Base-by-base conservation (phyloP, 805 yeast species). In the Starmerella sirachaensis region DNA sequence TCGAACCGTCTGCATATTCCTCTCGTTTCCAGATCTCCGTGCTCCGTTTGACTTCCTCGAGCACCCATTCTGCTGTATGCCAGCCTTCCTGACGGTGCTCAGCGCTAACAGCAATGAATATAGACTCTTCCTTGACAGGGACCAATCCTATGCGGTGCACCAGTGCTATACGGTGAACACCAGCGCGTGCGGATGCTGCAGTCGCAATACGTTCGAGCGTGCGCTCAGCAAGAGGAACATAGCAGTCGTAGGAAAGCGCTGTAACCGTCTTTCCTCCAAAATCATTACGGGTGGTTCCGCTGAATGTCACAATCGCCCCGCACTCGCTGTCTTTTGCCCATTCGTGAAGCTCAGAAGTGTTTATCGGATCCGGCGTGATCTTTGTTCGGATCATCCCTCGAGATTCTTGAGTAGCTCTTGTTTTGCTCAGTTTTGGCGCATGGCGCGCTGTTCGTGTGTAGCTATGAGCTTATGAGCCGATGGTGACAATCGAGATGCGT, bases 11-110 rank as follows among this genome's bases (percentile, higher is more conserved):
- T 0, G 31, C 47, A 42, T 64, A 70, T 14, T 53, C 51, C 46
- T 70, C 76, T 28, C 55, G 54, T 46, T 70, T 70, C 76, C 76
- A 70, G 14, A 70, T 67, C 47, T 70, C 76, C 3, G 59, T 67
- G 3, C 48, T 47, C 35, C 52, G 57, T 50, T 70, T 70, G 25
- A 70, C 61, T 32, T 54, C 53, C 38, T 70, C 73, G 13, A 70
- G 47, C 0, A 66, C 52, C 64, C 65, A 60, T 35, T 57, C 60
- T 4, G 64, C 69, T 13, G 69, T 63, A 12, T 55, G 47, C 70
- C 72, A 70, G 0, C 68, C 74, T 47, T 65, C 69, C 28, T 59
- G 49, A 18, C 75, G 53, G 46, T 70, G 74, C 1, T 63, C 59
- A 4, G 66, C 54, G 25, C 70, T 60, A 8, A 69, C 60, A 0